Conservation (phyloP, 495 filamentous ascomycete genomes). For the Penicillium robsamsonii region DNA sequence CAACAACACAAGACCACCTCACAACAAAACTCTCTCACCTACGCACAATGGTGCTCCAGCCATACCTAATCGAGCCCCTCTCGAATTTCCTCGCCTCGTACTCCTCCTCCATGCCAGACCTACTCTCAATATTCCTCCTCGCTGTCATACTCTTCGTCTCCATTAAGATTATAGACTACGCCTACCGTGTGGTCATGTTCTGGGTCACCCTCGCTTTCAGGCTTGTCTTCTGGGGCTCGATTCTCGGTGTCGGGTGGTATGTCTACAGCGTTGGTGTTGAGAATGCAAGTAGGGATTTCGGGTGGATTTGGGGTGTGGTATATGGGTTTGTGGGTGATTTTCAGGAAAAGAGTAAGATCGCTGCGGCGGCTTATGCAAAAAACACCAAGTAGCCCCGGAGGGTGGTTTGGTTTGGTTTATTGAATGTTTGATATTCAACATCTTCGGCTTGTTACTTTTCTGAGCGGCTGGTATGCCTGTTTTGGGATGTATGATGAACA, state of each 20-base stretch:
- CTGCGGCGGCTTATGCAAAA: slow-evolving; percentile 17
- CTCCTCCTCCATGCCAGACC: slow-evolving; percentile 52
- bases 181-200: slow-evolving; percentile 66
- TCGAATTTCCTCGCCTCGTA: slow-evolving; percentile 50
- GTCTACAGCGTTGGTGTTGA: slow-evolving; percentile 65
- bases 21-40: slow-evolving; percentile 34
- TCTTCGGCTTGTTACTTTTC: neutral
- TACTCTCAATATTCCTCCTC: slow-evolving; percentile 58
- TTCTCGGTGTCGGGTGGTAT: slow-evolving; percentile 50
- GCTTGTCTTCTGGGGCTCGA: slow-evolving; percentile 56
- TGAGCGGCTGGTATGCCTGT: neutral
- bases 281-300: slow-evolving; percentile 56
- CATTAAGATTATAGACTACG: slow-evolving; percentile 64
- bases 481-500: neutral
- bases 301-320: slow-evolving; percentile 52
- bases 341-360: slow-evolving; percentile 20
- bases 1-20: slow-evolving; percentile 23
- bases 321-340: slow-evolving; percentile 59
- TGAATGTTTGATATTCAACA: neutral
- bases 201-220: slow-evolving; percentile 63
- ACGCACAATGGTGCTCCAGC: slow-evolving; percentile 37
- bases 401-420: neutral
- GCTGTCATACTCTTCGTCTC: slow-evolving; percentile 57
- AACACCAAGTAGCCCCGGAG: neutral
- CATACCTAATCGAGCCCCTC: slow-evolving; percentile 42